Percentiles rank a stretch among this genome's conserved stretches.
phyloP scores from a whole-genome alignment of 2,329 filamentous ascomycete genomes.

The Exophiala xenobiotica region DNA sequence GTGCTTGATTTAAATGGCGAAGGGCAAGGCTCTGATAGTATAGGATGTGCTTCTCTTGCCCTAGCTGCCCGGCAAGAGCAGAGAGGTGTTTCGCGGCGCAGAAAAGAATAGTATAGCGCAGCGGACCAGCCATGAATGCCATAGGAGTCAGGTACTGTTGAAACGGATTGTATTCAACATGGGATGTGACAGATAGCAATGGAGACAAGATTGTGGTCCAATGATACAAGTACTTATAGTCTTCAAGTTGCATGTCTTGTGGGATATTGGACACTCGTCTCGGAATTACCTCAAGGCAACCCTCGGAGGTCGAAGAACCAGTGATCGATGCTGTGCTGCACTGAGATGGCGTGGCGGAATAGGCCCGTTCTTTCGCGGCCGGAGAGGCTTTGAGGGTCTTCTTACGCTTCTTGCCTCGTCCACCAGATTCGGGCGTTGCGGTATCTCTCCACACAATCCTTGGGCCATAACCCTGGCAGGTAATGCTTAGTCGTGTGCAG shows the following conservation, averaged over 20 bases:
- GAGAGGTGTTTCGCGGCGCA: slow-evolving; percentile 2
- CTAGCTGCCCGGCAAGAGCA: background rate
- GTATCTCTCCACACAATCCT: background rate
- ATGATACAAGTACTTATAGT: background rate
- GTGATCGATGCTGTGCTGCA: background rate
- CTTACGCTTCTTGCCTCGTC: background rate
- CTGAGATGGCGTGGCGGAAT: background rate
- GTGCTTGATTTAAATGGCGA: background rate
- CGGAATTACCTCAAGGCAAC: background rate
- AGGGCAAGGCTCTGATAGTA: slow-evolving; percentile 1
- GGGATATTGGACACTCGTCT: background rate
- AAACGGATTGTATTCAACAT: background rate
- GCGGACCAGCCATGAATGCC: background rate
- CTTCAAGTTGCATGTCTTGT: background rate
- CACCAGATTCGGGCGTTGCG: background rate
- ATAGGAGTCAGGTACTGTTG: background rate
- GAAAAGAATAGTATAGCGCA: background rate
- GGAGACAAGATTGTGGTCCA: background rate
- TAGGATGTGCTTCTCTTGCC: background rate
- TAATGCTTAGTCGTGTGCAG: background rate
- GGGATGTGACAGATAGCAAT: background rate
- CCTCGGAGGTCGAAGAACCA: background rate
- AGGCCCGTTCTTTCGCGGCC: background rate
- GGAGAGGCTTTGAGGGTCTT: background rate
- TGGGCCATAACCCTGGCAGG: background rate